Base-by-base conservation (phyloP, 768 basidiomycete species). In the Strobilomyces dryophilus region DNA sequence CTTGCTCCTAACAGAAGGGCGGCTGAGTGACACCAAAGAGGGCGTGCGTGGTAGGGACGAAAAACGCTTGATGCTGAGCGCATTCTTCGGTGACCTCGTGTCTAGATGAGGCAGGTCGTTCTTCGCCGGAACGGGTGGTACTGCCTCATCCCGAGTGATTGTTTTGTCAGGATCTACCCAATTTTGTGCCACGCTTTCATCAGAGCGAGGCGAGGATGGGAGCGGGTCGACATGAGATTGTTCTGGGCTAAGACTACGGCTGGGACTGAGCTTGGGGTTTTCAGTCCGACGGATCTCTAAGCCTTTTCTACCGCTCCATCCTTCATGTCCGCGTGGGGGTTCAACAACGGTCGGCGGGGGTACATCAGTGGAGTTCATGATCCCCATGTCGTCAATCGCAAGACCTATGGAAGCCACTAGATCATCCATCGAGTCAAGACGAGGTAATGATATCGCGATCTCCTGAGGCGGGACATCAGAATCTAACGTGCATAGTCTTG, bases 21-120 rank as follows among this genome's bases (percentile, higher is more conserved):
- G 67, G 49, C 60, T 54, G 26, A 61, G 70, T 8, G 78, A 79
- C 41, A 79, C 74, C n/a, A 76, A 56, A 26, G 86, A 87, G 7
- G 87, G 85, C 8, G 86, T 81, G 31, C 84, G 79, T 6, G 88
- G 85, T 47, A 89, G 72, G 5, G 87, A 75, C 9, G 78, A 78
- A 56, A 75, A 76, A 29, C 76, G 74, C 55, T 77, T 79, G 31
- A 74, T 55, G 47, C 64, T 66, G 17, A 70, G 54, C 5, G 66
- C 56, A 24, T 58, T 66, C 59, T 61, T 71, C 49, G 57, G 14
- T 11, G 47, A 54, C 49, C 54, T 70, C 14, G 55, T 57, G 20
- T 70, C 66, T 42, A 64, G 44, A 37, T 46, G 36, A 41, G 59
- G 57, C 42, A 55, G 52, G 42, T 65, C 62, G 17, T 62, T 66